Percentiles rank a stretch among this genome's conserved stretches.
Evolutionary conservation across 2,329 filamentous ascomycete genomes (phyloP).

Genomic region (Calonectria pauciramosa): DNA sequence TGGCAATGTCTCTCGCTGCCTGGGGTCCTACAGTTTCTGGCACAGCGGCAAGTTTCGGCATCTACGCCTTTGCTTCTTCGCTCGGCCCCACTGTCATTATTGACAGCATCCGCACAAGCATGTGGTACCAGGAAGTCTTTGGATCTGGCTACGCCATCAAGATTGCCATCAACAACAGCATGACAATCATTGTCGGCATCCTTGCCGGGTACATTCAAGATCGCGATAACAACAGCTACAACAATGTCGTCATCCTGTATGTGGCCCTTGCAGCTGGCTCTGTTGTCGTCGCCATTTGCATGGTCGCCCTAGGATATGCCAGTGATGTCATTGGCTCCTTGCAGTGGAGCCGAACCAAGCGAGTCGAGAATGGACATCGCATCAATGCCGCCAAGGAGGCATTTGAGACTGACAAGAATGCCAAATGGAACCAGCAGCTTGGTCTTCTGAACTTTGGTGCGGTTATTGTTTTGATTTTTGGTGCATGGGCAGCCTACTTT

Average conservation of each 20-base stretch:
- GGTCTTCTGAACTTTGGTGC: background rate
- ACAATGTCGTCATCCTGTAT: constrained; percentile 68
- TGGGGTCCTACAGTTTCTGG: constrained; percentile 64
- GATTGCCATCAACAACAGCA: constrained; percentile 73
- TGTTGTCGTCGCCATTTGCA: constrained; percentile 56
- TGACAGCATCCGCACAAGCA: constrained; percentile 70
- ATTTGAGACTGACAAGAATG: background rate
- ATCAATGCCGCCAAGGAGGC: constrained; percentile 58
- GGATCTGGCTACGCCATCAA: constrained; percentile 72
- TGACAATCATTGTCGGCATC: constrained; percentile 72
- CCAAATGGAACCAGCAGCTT: background rate
- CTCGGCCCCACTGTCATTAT: constrained; percentile 72
- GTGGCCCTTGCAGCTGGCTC: constrained; percentile 65
- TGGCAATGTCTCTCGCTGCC: constrained; percentile 68
- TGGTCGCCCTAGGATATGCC: constrained; percentile 56
- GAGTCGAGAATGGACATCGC: constrained; percentile 59
- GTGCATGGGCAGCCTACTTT: constrained; percentile 1
- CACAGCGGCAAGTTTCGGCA: constrained; percentile 70
- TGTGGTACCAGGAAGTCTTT: constrained; percentile 73
- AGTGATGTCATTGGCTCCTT: constrained; percentile 61
- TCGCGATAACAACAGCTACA: constrained; percentile 67
- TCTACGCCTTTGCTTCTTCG: constrained; percentile 69
- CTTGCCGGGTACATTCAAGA: constrained; percentile 72
- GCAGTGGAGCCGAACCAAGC: constrained; percentile 71
- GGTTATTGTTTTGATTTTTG: constrained; percentile 6